These are phyloP conservation scores for Arthroderma sp. DNA, from an alignment of 2,329 filamentous ascomycete genomes.

Conservation along the genomic window DNA sequence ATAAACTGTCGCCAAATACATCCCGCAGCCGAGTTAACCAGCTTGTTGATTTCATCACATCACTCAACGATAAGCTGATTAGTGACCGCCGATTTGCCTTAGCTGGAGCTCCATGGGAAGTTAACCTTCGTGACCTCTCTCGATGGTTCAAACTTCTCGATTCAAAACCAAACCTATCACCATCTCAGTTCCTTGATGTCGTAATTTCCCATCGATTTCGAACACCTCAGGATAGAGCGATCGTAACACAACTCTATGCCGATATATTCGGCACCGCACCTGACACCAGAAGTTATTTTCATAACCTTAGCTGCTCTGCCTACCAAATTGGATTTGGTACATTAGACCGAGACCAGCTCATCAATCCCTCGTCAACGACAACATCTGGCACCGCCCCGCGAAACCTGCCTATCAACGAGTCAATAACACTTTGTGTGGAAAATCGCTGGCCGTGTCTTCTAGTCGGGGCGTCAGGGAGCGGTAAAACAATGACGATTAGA, in stretches of 20 bases:
- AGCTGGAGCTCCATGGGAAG: conserved; percentile 75
- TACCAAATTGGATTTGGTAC: conserved; percentile 71
- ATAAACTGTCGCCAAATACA: conserved; percentile 58
- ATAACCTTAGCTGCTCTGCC: conserved; percentile 51
- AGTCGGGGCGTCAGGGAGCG: conserved; percentile 70
- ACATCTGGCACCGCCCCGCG: conserved; percentile 23
- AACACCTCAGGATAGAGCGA: conserved; percentile 50
- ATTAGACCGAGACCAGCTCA: conserved; percentile 43
- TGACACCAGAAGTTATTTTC: conserved; percentile 50
- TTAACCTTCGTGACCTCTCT: conserved; percentile 81
- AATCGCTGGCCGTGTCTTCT: conserved; percentile 81
- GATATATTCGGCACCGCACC: conserved; percentile 44
- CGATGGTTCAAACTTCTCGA: conserved; percentile 69
- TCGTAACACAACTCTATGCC: conserved; percentile 54
- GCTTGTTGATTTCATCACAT: conserved; percentile 67
- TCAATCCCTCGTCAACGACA: conserved; percentile 24
- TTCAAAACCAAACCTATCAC: conserved; percentile 46
- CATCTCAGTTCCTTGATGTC: conserved; percentile 65
- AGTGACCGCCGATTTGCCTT: conserved; percentile 41
- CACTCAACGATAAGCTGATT: conserved; percentile 60
- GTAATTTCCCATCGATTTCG: conserved; percentile 84
- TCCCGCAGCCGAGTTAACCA: conserved; percentile 45
- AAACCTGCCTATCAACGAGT: conserved; percentile 61
- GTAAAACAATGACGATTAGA: conserved; percentile 69
- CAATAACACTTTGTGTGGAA: conserved; percentile 72